These are phyloP conservation scores for Flaveria sonorensis DNA, from an alignment of 129 eudicot species.

Conservation along the genomic window DNA sequence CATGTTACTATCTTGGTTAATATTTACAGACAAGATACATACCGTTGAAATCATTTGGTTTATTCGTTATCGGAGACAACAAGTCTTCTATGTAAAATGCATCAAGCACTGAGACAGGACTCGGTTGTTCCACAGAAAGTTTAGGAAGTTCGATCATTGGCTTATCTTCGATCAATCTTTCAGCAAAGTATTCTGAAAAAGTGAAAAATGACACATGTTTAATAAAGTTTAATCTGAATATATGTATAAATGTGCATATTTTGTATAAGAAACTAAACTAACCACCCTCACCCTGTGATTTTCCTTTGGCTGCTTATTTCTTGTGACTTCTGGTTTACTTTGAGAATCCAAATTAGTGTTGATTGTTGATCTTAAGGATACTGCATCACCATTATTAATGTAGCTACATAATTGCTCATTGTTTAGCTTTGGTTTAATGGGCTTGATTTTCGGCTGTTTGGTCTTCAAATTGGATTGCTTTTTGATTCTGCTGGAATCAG, in stretches of 20 bases:
- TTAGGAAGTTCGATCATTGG: constrained; percentile 46
- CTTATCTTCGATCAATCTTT: constrained; percentile 47
- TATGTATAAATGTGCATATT: neutral
- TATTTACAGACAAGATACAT: neutral
- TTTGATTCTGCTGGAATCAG: constrained; percentile 37
- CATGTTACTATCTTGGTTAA: neutral
- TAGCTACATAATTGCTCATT: constrained; percentile 40
- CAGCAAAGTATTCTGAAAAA: constrained; percentile 40
- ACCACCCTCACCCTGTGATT: constrained; percentile 34
- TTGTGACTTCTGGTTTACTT: constrained; percentile 41
- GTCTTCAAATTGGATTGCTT: constrained; percentile 37
- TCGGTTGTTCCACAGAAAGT: constrained; percentile 65
- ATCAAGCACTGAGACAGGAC: constrained; percentile 94
- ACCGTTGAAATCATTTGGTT: constrained; percentile 58
- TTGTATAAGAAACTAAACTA: constrained; percentile 7
- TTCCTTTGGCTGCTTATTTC: constrained; percentile 38
- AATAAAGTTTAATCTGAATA: neutral
- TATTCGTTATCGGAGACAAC: constrained; percentile 84
- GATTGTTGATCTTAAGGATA: constrained; percentile 56
- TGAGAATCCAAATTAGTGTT: constrained; percentile 51
- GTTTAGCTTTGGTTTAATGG: constrained; percentile 29
- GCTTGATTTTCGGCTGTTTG: constrained; percentile 34
- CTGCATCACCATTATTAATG: constrained; percentile 42
- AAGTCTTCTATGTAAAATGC: constrained; percentile 69
- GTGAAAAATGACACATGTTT: constrained; percentile 18